Conservation (phyloP, 1,284 basidiomycete genomes). For the Anthracocystis panici-leucophaei region DNA sequence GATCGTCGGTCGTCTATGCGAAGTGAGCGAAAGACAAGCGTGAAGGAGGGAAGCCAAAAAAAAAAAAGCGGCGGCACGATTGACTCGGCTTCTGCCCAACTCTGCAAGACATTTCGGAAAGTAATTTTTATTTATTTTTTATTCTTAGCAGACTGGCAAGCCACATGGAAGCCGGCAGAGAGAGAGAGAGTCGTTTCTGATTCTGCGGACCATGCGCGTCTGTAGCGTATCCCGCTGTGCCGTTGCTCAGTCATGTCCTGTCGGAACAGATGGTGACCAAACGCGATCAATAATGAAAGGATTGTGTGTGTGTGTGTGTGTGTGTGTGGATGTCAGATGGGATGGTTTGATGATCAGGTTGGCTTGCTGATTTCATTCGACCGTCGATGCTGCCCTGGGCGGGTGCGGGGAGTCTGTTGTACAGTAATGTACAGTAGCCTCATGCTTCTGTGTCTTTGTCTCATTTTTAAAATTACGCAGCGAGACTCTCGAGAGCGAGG, state of each 20-base stretch:
- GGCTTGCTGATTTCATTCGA: conserved; percentile 4
- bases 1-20: conserved; percentile 7
- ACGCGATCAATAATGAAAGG: too few species aligned
- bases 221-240: too few species aligned
- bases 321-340: too few species aligned
- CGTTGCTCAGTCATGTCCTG: too few species aligned
- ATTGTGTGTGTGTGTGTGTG: too few species aligned
- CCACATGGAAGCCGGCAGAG: conserved; percentile 4
- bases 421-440: not conserved
- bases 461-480: conserved; percentile 1
- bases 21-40: not conserved
- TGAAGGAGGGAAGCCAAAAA: not conserved
- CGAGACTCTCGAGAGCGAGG: not conserved
- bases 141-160: not conserved
- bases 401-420: too few species aligned
- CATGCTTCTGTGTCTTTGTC: not conserved
- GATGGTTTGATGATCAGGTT: too few species aligned
- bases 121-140: not conserved
- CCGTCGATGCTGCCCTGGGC: conserved; percentile 4
- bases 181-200: not conserved
- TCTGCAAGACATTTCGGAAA: not conserved
- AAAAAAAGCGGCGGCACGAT: conserved; percentile 2
- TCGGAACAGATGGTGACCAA: too few species aligned
- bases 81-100: conserved; percentile 12
- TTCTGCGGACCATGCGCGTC: not conserved